These are phyloP conservation scores for Plasmodium falciparum DNA, from an alignment of 169 alveolate species.

Conservation along the genomic window DNA sequence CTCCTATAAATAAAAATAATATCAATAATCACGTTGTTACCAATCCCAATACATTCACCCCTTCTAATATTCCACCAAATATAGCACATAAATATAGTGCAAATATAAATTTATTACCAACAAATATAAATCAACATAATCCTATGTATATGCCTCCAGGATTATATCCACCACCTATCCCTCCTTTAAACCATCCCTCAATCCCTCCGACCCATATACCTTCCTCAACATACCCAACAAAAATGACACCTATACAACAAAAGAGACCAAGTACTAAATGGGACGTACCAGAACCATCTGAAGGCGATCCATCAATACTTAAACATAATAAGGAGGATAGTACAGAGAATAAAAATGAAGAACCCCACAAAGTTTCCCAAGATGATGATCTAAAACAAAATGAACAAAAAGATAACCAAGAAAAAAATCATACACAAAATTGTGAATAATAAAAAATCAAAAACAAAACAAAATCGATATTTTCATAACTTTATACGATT, in stretches of 20 bases:
- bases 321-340: too few species aligned
- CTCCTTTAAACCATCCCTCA: constrained; percentile 20
- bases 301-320: too few species aligned
- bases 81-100: constrained; percentile 42
- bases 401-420: too few species aligned
- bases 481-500: too few species aligned
- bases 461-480: too few species aligned
- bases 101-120: constrained; percentile 35
- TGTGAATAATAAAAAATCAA: too few species aligned
- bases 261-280: not conserved
- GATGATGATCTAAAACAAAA: too few species aligned
- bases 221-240: not conserved
- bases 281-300: too few species aligned
- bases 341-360: too few species aligned
- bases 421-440: too few species aligned
- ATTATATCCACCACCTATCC: constrained; percentile 25
- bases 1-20: not conserved
- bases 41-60: constrained; percentile 7
- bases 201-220: constrained; percentile 25
- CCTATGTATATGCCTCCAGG: constrained; percentile 57
- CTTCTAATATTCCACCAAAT: constrained; percentile 34
- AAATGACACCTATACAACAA: not conserved
- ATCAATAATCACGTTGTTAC: not conserved
- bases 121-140: constrained; percentile 33
- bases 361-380: too few species aligned